Percentiles rank a stretch among this genome's conserved stretches.
Conservation (phyloP, 306 rosid species). For the Astragalus glycyphyllos region DNA sequence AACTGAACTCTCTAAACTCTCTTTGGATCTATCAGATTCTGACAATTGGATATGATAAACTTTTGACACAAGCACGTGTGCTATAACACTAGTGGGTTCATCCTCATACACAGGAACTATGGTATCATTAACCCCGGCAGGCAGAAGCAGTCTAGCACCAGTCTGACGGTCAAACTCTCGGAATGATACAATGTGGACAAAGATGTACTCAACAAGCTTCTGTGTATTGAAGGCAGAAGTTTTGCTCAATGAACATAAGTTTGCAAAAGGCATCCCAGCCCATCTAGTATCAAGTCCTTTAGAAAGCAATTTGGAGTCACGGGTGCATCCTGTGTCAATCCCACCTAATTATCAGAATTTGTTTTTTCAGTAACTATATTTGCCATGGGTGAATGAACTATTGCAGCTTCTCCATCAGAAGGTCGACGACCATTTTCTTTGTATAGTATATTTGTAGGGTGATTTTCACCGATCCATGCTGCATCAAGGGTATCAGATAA, state of each 20-base stretch:
- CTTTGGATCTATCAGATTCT: constrained; percentile 68
- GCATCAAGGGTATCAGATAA: constrained; percentile 90
- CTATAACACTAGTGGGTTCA: constrained; percentile 85
- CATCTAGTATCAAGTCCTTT: constrained; percentile 58
- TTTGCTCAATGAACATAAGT: constrained; percentile 54
- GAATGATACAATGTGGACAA: constrained; percentile 56
- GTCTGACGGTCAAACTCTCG: constrained; percentile 65
- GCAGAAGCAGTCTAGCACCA: constrained; percentile 75
- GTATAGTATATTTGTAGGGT: constrained; percentile 45
- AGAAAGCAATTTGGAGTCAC: constrained; percentile 48
- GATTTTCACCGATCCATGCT: constrained; percentile 78
- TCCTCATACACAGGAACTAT: constrained; percentile 80
- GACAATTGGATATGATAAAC: constrained; percentile 66
- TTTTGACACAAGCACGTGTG: constrained; percentile 67
- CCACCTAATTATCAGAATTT: constrained; percentile 48
- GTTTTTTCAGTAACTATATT: constrained; percentile 48
- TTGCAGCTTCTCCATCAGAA: constrained; percentile 56
- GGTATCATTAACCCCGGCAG: constrained; percentile 69
- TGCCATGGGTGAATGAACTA: constrained; percentile 44
- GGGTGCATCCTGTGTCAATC: constrained; percentile 47
- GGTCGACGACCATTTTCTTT: constrained; percentile 53
- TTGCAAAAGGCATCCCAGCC: constrained; percentile 57
- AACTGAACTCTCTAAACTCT: constrained; percentile 57
- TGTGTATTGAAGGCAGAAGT: constrained; percentile 52
- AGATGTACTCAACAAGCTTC: constrained; percentile 67